These are phyloP conservation scores for Trichaptum fuscoviolaceum DNA, from an alignment of 768 basidiomycete species.

Conservation along the genomic window DNA sequence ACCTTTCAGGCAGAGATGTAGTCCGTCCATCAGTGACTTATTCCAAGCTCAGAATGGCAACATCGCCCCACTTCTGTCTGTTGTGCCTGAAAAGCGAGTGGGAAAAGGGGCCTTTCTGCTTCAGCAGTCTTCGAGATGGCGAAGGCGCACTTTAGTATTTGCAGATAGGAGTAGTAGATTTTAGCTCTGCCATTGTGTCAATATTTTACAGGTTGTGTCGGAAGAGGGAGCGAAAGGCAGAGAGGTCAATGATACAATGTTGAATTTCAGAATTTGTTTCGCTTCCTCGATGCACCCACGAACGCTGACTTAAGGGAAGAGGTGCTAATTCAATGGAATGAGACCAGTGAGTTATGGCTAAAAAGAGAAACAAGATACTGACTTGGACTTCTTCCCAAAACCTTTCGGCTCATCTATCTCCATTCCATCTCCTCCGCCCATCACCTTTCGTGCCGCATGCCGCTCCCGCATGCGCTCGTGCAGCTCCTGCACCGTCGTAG, in stretches of 20 bases:
- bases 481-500: conserved; percentile 53
- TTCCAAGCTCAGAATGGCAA: no score
- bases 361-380: background rate
- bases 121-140: no score
- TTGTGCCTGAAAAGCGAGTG: no score
- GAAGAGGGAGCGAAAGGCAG: background rate
- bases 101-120: no score
- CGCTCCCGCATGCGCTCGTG: conserved; percentile 60
- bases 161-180: no score
- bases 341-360: background rate
- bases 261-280: background rate
- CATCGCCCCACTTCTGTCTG: no score
- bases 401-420: conserved; percentile 58
- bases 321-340: background rate
- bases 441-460: conserved; percentile 28
- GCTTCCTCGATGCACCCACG: background rate
- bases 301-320: background rate
- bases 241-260: background rate
- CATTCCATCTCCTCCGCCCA: conserved; percentile 40
- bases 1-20: no score
- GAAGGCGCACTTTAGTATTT: no score
- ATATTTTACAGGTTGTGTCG: background rate
- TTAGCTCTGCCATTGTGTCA: no score
- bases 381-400: conserved; percentile 40
- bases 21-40: no score